These are phyloP conservation scores for Simmondsia chinensis DNA, from an alignment of 148 eudicot genomes.

Conservation along the genomic window DNA sequence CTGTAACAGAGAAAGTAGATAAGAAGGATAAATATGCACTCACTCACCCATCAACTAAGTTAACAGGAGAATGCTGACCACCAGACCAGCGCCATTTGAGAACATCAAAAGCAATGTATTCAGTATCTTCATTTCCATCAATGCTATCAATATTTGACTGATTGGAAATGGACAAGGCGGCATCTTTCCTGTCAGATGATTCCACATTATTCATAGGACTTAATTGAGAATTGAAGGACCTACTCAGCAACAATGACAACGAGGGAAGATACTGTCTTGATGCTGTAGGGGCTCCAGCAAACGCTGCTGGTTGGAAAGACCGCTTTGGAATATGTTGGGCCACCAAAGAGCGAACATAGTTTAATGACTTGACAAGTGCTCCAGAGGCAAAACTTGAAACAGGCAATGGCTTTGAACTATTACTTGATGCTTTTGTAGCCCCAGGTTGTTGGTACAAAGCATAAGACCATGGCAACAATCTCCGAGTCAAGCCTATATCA, in stretches of 20 bases:
- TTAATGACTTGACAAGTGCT: slow-evolving; percentile 78
- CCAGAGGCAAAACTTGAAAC: slow-evolving; percentile 85
- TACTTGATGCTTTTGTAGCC: slow-evolving; percentile 29
- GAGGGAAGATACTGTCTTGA: slow-evolving; percentile 91
- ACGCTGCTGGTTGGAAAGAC: slow-evolving; percentile 84
- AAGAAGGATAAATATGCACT: slow-evolving; percentile 3
- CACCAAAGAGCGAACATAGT: slow-evolving; percentile 92
- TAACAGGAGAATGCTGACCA: slow-evolving; percentile 48
- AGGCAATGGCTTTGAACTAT: slow-evolving; percentile 52
- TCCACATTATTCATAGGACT: slow-evolving; percentile 64
- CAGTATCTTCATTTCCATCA: slow-evolving; percentile 53
- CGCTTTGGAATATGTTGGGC: slow-evolving; percentile 78
- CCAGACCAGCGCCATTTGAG: slow-evolving; percentile 89
- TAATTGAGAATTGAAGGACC: slow-evolving; percentile 84
- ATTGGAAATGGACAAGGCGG: slow-evolving; percentile 49
- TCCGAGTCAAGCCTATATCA: slow-evolving; percentile 58
- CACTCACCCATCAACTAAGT: slow-evolving; percentile 61
- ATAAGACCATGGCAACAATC: slow-evolving; percentile 54
- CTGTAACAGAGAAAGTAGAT: too few species aligned
- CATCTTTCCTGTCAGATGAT: slow-evolving; percentile 56
- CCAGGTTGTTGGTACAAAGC: slow-evolving; percentile 54
- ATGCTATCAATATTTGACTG: slow-evolving; percentile 50
- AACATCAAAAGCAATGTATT: slow-evolving; percentile 74
- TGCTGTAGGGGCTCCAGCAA: slow-evolving; percentile 71
- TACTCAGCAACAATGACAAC: slow-evolving; percentile 79